These are phyloP conservation scores for Globisporangium alternatum DNA, from an alignment of 352 stramenopile genomes.

Conservation along the genomic window DNA sequence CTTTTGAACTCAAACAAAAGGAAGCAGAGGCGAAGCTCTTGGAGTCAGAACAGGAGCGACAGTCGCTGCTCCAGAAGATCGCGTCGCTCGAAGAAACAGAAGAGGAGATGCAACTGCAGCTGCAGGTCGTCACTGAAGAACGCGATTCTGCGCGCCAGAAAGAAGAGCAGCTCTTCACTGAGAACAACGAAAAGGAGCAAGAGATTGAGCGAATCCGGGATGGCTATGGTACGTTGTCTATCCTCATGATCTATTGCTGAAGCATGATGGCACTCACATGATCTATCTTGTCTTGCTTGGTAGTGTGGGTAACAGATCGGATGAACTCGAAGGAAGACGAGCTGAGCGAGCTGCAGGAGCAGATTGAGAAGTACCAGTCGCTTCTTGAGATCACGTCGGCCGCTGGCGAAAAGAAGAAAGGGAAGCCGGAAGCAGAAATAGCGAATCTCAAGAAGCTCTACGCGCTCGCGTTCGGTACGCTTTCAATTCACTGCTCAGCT, in stretches of 20 bases:
- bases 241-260: neutral
- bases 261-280: neutral
- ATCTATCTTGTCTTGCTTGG: neutral
- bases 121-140: slow-evolving; percentile 84
- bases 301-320: slow-evolving; percentile 85
- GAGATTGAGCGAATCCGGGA: slow-evolving; percentile 87
- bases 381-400: slow-evolving; percentile 54
- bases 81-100: slow-evolving; percentile 61
- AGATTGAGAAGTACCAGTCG: slow-evolving; percentile 81
- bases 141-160: slow-evolving; percentile 77
- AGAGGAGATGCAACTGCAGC: slow-evolving; percentile 75
- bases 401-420: slow-evolving; percentile 23
- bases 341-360: slow-evolving; percentile 78
- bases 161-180: slow-evolving; percentile 78
- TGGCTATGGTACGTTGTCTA: slow-evolving; percentile 47
- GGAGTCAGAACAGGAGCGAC: slow-evolving; percentile 36
- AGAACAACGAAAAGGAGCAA: slow-evolving; percentile 86
- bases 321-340: slow-evolving; percentile 90
- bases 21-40: slow-evolving; percentile 26
- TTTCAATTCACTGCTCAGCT: neutral
- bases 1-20: slow-evolving; percentile 38
- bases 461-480: slow-evolving; percentile 14
- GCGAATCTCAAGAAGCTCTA: slow-evolving; percentile 15
- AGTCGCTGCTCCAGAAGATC: slow-evolving; percentile 40
- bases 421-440: neutral